Evolutionary conservation across 2,329 filamentous ascomycete species (phyloP).

Genomic region (Aureobasidium zeae): DNA sequence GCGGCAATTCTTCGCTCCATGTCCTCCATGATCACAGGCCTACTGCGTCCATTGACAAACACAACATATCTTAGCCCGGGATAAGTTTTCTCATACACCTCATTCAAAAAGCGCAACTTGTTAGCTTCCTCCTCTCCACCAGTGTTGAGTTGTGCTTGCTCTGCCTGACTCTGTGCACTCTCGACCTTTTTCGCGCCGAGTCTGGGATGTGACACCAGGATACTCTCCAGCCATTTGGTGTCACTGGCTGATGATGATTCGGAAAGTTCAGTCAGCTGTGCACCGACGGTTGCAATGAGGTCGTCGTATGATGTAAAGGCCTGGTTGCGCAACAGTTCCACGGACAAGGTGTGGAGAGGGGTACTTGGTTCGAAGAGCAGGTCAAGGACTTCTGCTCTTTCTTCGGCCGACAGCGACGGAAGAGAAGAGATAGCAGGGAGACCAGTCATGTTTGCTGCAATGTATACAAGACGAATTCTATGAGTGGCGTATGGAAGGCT

Average conservation of each 20-base stretch:
- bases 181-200: slow-evolving; percentile 73
- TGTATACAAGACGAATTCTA: background rate
- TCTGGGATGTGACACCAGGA: slow-evolving; percentile 73
- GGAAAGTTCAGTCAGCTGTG: slow-evolving; percentile 52
- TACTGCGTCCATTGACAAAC: slow-evolving; percentile 75
- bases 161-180: slow-evolving; percentile 69
- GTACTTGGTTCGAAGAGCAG: slow-evolving; percentile 75
- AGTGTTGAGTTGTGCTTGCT: slow-evolving; percentile 66
- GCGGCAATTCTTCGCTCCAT: slow-evolving; percentile 67
- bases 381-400: slow-evolving; percentile 56
- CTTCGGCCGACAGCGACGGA: slow-evolving; percentile 44
- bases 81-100: slow-evolving; percentile 69
- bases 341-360: slow-evolving; percentile 61
- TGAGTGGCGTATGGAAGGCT: no score
- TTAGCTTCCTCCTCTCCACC: slow-evolving; percentile 44
- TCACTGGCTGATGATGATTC: slow-evolving; percentile 43
- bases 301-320: slow-evolving; percentile 58
- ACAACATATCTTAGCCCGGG: slow-evolving; percentile 81
- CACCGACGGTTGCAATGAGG: slow-evolving; percentile 58
- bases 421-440: slow-evolving; percentile 54
- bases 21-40: slow-evolving; percentile 68
- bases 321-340: slow-evolving; percentile 54
- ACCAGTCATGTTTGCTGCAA: slow-evolving; percentile 16
- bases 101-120: slow-evolving; percentile 56
- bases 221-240: slow-evolving; percentile 53